Evolutionary conservation across 495 filamentous ascomycete genomes (phyloP).

Genomic region (Hamigera avellanea): DNA sequence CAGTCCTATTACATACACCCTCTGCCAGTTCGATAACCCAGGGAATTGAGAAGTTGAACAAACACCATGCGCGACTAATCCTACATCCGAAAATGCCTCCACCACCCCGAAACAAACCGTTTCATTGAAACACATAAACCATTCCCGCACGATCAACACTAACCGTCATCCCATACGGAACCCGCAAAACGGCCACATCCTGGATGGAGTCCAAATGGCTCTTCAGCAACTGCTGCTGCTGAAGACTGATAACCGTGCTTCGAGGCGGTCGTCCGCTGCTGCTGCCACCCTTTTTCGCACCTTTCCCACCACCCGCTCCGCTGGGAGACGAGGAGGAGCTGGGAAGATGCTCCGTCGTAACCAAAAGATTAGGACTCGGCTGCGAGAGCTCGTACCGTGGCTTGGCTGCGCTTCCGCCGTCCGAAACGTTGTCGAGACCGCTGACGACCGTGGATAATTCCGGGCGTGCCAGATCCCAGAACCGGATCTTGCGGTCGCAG

Average conservation of each 20-base stretch:
- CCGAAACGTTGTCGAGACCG: constrained; percentile 62
- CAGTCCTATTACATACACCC: too few species aligned
- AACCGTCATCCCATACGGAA: constrained; percentile 84
- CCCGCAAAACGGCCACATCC: constrained; percentile 79
- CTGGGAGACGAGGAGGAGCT: constrained; percentile 24
- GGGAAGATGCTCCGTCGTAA: constrained; percentile 61
- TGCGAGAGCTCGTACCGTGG: constrained; percentile 64
- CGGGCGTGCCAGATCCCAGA: constrained; percentile 73
- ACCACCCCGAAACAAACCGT: not conserved
- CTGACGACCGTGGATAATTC: constrained; percentile 69
- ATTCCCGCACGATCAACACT: constrained; percentile 86
- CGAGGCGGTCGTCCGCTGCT: constrained; percentile 46
- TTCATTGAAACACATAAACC: constrained; percentile 76
- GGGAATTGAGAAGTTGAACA: too few species aligned
- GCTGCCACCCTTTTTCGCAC: constrained; percentile 24
- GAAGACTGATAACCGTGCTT: constrained; percentile 75
- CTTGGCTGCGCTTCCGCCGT: constrained; percentile 26
- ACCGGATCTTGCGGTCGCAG: constrained; percentile 80
- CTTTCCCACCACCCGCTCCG: constrained; percentile 15
- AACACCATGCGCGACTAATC: too few species aligned
- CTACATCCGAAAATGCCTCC: too few species aligned
- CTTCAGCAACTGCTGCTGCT: constrained; percentile 77
- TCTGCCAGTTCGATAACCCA: too few species aligned
- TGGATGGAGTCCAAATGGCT: constrained; percentile 81
- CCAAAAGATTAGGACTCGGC: constrained; percentile 51